Conservation (phyloP, 768 basidiomycete genomes). For the Mycena epipterygia region DNA sequence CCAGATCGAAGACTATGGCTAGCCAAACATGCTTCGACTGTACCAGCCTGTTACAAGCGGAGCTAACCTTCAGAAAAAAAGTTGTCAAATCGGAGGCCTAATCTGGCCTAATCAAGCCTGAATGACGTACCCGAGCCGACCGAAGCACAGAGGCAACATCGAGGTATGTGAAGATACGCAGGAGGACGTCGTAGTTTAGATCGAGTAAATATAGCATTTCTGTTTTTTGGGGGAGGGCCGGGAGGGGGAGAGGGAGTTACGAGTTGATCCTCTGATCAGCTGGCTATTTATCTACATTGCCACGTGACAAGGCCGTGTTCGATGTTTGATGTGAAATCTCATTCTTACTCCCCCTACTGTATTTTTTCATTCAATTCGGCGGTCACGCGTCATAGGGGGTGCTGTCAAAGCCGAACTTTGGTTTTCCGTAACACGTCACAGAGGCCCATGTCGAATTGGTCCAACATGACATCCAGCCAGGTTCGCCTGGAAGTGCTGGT, state of each 20-base stretch:
- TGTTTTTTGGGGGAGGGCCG: neutral
- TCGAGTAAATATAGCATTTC: constrained; percentile 11
- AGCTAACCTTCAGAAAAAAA: constrained; percentile 11
- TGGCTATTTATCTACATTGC: constrained; percentile 2
- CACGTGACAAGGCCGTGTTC: too few relatives aligned
- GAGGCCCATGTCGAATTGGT: too few relatives aligned
- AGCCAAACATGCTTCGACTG: constrained; percentile 22
- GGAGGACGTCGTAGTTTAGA: constrained; percentile 4
- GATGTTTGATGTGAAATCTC: too few relatives aligned
- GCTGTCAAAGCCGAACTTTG: too few relatives aligned
- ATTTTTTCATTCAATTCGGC: too few relatives aligned
- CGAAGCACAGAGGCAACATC: constrained; percentile 7
- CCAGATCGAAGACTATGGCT: constrained; percentile 4
- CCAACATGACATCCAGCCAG: too few relatives aligned
- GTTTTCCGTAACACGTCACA: too few relatives aligned
- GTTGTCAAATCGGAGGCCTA: neutral
- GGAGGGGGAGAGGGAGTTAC: neutral
- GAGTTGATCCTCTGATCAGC: neutral
- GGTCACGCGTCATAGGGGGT: too few relatives aligned
- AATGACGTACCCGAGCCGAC: constrained; percentile 6
- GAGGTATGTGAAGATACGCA: constrained; percentile 3
- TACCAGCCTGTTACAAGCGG: constrained; percentile 4
- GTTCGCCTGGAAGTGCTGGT: too few relatives aligned
- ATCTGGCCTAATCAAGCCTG: neutral
- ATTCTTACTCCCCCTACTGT: neutral